A percentile compares a stretch with the other conserved stretches of the same genome.
Evolutionary conservation across 164 flowering plant species (phyloP).

Genomic region (Tetrastigma voinierianum): DNA sequence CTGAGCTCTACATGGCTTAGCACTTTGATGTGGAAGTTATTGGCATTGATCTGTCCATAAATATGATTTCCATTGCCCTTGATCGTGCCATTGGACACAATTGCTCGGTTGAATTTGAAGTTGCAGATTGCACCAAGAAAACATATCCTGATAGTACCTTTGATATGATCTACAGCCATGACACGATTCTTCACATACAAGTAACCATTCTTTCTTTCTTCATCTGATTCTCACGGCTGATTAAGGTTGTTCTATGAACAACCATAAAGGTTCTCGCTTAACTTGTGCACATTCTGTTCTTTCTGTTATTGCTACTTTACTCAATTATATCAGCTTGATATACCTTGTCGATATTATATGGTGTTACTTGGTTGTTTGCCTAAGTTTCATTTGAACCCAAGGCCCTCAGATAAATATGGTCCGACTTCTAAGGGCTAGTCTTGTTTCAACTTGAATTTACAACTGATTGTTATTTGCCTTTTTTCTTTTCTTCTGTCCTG

Average conservation of each 20-base stretch:
- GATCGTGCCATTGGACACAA: constrained; percentile 94
- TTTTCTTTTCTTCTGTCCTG: too few species aligned
- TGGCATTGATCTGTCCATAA: constrained; percentile 93
- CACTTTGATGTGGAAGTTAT: constrained; percentile 75
- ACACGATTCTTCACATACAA: constrained; percentile 90
- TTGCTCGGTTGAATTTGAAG: constrained; percentile 91
- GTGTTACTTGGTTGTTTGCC: too few species aligned
- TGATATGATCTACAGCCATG: constrained; percentile 96
- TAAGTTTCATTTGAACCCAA: too few species aligned
- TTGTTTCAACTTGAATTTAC: too few species aligned
- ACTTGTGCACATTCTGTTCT: too few species aligned
- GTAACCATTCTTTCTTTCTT: constrained; percentile 22
- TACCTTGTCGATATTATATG: too few species aligned
- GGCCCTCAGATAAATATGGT: too few species aligned
- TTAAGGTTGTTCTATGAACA: not conserved
- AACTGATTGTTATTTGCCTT: too few species aligned
- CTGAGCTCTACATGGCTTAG: constrained; percentile 98
- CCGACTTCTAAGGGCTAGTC: too few species aligned
- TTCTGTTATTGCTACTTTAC: too few species aligned
- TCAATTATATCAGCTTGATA: too few species aligned
- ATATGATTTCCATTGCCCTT: constrained; percentile 94
- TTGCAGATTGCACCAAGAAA: constrained; percentile 92
- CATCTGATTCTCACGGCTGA: not conserved
- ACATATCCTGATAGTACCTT: constrained; percentile 70
- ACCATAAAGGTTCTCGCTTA: not conserved